phyloP scores from a whole-genome alignment of 2,329 filamentous ascomycete genomes.

The Orbilia javanica region DNA sequence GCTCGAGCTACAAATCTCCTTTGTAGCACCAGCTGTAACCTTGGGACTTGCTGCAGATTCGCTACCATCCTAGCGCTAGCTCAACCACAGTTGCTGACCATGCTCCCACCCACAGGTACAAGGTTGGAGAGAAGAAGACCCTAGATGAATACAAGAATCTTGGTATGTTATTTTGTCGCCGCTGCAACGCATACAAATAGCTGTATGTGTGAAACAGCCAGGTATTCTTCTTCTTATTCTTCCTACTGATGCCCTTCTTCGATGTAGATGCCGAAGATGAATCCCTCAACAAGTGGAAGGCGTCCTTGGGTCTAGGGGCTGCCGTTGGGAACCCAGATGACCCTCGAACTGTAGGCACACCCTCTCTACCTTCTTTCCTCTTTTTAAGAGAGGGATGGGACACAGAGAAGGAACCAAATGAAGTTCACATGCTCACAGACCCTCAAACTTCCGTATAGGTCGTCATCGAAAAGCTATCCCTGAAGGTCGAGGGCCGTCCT shows the following conservation, averaged over 20 bases:
- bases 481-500: conserved; percentile 83
- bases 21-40: neutral
- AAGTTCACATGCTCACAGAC: neutral
- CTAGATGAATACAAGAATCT: conserved; percentile 94
- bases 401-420: no score
- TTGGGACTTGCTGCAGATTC: neutral
- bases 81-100: conserved; percentile 29
- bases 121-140: conserved; percentile 98
- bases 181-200: neutral
- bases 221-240: neutral
- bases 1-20: no score
- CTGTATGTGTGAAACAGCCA: neutral
- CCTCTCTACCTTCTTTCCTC: neutral
- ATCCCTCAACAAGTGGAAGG: conserved; percentile 96
- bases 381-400: neutral
- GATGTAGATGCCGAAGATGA: conserved; percentile 79
- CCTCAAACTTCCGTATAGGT: conserved; percentile 53
- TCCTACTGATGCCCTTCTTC: neutral
- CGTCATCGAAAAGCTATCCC: conserved; percentile 72
- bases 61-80: neutral
- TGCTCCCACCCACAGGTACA: conserved; percentile 74
- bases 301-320: conserved; percentile 86
- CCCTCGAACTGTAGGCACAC: conserved; percentile 56
- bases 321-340: conserved; percentile 61
- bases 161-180: conserved; percentile 72